A percentile compares a stretch with the other conserved stretches of the same genome.
phyloP scores from a whole-genome alignment of 1,284 basidiomycete genomes.

The Flammula alnicola region DNA sequence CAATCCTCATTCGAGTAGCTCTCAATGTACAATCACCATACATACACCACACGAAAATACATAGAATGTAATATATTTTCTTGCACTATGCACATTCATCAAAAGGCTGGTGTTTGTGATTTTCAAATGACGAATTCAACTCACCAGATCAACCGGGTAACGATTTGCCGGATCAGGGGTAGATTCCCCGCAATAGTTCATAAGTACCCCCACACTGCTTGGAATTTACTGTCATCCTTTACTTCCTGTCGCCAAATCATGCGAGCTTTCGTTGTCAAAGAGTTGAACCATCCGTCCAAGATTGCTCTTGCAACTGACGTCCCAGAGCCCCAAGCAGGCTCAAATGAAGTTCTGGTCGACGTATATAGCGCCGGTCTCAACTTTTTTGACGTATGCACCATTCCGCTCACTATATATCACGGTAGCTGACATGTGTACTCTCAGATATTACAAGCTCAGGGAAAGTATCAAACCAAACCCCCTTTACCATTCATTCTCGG shows the following conservation, averaged over 20 bases:
- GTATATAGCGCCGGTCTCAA: slow-evolving; percentile 80
- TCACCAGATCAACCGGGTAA: slow-evolving; percentile 8
- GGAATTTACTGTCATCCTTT: background rate
- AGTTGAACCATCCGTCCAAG: slow-evolving; percentile 77
- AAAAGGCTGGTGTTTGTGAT: no score
- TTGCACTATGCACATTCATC: no score
- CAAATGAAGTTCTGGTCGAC: slow-evolving; percentile 78
- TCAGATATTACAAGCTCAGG: slow-evolving; percentile 84
- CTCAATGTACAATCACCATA: slow-evolving; percentile 20
- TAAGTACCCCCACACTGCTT: background rate
- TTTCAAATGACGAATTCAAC: no score
- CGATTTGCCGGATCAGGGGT: slow-evolving; percentile 8
- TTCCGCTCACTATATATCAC: background rate
- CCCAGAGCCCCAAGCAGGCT: slow-evolving; percentile 59
- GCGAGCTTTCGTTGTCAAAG: slow-evolving; percentile 79
- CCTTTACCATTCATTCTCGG: slow-evolving; percentile 85
- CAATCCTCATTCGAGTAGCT: slow-evolving; percentile 1
- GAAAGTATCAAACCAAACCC: slow-evolving; percentile 87
- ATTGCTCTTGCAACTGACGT: slow-evolving; percentile 62
- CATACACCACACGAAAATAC: background rate
- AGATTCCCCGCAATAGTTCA: background rate
- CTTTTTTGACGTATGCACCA: slow-evolving; percentile 71
- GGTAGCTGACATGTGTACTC: background rate
- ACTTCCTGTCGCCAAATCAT: slow-evolving; percentile 44
- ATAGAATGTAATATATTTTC: no score